These are phyloP conservation scores for Cordyceps farinosa DNA, from an alignment of 2,329 filamentous ascomycete genomes.

Conservation along the genomic window DNA sequence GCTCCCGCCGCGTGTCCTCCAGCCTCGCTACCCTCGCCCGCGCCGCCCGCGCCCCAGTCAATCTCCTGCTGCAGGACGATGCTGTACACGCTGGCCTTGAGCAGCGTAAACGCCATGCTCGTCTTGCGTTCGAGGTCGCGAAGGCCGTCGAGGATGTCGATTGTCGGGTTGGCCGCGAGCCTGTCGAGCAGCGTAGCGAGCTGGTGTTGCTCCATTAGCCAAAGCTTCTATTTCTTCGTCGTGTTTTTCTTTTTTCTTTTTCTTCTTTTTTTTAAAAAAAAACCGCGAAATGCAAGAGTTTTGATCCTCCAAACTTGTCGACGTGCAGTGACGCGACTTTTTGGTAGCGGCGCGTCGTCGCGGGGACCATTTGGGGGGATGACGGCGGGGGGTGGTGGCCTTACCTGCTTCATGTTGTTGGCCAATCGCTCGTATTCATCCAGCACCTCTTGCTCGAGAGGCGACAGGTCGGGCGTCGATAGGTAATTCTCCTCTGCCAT, in stretches of 20 bases:
- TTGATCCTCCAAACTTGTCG: background rate
- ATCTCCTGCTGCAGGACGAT: conserved; percentile 98
- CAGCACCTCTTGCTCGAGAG: conserved; percentile 88
- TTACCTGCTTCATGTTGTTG: conserved; percentile 86
- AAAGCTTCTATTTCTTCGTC: too few relatives aligned
- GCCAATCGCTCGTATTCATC: conserved; percentile 88
- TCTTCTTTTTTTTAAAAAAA: background rate
- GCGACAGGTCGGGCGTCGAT: conserved; percentile 59
- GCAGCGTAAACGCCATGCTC: conserved; percentile 85
- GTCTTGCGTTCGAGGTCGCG: conserved; percentile 91
- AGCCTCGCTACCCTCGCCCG: conserved; percentile 30
- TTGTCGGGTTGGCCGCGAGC: conserved; percentile 67
- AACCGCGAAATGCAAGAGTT: too few relatives aligned
- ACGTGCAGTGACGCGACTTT: background rate
- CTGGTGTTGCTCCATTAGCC: conserved; percentile 32
- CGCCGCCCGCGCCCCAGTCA: conserved; percentile 58
- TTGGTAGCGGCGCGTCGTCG: background rate
- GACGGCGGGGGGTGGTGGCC: conserved; percentile 15
- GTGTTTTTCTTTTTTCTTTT: background rate
- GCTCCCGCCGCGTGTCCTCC: conserved; percentile 8
- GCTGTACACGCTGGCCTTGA: conserved; percentile 98
- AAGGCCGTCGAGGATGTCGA: conserved; percentile 80
- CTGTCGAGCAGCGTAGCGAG: conserved; percentile 58
- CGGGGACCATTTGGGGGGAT: background rate
- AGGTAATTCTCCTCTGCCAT: conserved; percentile 28